A percentile compares a stretch with the other conserved stretches of the same genome.
phyloP scores from a whole-genome alignment of 768 basidiomycete genomes.

The Kwoniella shandongensis region DNA sequence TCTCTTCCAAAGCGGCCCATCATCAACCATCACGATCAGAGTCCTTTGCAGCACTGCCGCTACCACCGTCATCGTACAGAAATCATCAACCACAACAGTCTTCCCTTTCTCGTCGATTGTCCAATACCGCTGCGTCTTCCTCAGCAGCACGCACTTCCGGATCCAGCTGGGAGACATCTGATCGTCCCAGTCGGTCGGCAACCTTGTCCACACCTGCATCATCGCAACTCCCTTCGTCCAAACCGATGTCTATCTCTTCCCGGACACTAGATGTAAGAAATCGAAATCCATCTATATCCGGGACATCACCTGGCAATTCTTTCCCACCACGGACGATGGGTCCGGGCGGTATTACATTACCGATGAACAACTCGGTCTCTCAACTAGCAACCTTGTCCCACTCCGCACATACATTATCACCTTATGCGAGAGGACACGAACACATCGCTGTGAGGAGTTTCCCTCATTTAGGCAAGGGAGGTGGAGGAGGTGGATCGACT shows the following conservation, averaged over 20 bases:
- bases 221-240: constrained; percentile 34
- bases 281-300: constrained; percentile 18
- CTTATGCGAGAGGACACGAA: constrained; percentile 83
- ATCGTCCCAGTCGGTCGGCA: constrained; percentile 15
- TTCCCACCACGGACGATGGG: constrained; percentile 40
- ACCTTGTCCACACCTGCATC: constrained; percentile 27
- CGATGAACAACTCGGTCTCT: constrained; percentile 72
- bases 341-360: constrained; percentile 42
- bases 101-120: constrained; percentile 14
- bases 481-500: constrained; percentile 7
- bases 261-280: not conserved
- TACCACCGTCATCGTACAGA: constrained; percentile 9
- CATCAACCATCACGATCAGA: constrained; percentile 13
- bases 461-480: constrained; percentile 58
- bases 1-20: constrained; percentile 11
- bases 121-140: constrained; percentile 20
- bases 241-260: constrained; percentile 15
- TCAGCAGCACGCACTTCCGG: constrained; percentile 17
- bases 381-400: constrained; percentile 81
- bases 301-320: constrained; percentile 33
- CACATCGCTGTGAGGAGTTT: constrained; percentile 91
- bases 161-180: constrained; percentile 25
- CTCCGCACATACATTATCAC: constrained; percentile 90
- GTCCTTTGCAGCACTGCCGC: constrained; percentile 19
- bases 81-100: constrained; percentile 1